Evolutionary conservation across 2,329 filamentous ascomycete species (phyloP).

Genomic region (Tolypocladium cylindrosporum): DNA sequence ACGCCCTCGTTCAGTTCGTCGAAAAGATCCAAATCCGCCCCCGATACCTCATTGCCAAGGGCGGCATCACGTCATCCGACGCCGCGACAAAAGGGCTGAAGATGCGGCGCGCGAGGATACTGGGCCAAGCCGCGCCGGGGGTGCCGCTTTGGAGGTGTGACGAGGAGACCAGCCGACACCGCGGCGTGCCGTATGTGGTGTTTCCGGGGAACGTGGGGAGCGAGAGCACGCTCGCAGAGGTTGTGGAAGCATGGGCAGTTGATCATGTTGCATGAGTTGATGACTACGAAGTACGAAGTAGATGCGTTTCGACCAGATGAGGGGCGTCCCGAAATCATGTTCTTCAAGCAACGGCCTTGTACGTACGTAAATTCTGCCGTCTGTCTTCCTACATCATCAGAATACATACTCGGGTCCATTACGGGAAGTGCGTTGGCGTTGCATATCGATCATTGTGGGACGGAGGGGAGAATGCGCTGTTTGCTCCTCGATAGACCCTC

Average conservation of each 20-base stretch:
- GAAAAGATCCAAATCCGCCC: slow-evolving; percentile 32
- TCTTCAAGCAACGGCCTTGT: too few relatives aligned
- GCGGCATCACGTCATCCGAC: slow-evolving; percentile 50
- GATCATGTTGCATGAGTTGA: not conserved
- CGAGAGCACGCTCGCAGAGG: slow-evolving; percentile 32
- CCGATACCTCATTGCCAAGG: slow-evolving; percentile 48
- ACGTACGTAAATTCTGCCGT: too few relatives aligned
- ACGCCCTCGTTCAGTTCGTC: slow-evolving; percentile 38
- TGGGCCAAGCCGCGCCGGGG: slow-evolving; percentile 46
- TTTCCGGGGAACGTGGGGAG: slow-evolving; percentile 49
- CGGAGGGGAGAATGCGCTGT: too few relatives aligned
- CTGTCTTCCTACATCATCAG: too few relatives aligned
- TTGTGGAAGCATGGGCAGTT: slow-evolving; percentile 22
- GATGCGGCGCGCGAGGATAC: slow-evolving; percentile 39
- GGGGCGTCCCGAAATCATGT: too few relatives aligned
- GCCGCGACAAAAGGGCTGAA: slow-evolving; percentile 43
- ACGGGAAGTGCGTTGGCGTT: too few relatives aligned
- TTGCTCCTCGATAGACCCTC: too few relatives aligned
- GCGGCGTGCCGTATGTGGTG: slow-evolving; percentile 43
- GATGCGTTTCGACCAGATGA: not conserved
- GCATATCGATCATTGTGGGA: too few relatives aligned
- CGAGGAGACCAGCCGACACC: slow-evolving; percentile 36
- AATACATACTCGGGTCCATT: too few relatives aligned
- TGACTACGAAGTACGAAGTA: too few relatives aligned
- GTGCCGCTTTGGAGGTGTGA: slow-evolving; percentile 48